Base-by-base conservation (phyloP, 202 grass and related monocot genomes). In the Sporobolus alterniflorus region DNA sequence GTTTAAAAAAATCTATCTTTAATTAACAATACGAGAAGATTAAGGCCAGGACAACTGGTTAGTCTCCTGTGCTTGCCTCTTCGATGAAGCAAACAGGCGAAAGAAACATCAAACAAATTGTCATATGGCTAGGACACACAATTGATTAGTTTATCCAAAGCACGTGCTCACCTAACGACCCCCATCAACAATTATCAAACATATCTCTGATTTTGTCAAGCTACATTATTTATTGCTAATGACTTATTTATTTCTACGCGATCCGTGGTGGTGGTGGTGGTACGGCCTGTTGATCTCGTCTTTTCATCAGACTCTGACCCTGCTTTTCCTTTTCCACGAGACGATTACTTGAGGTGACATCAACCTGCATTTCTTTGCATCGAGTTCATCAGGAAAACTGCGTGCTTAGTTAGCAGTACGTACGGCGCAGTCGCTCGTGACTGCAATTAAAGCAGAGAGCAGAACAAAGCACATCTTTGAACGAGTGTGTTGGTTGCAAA, bases 401-500 rank as follows among this genome's bases (percentile, higher is more conserved):
- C 71, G 62, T 69, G 75, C 61, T 11, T 50, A 65, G 65, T n/a
- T n/a, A n/a, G n/a, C n/a, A n/a, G n/a, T n/a, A 42, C 67, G 15
- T 18, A 29, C 49, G 54, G 14, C 8, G 26, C 20, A 56, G 41
- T 39, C 29, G 51, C 70, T 39, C 63, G 70, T 80, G 52, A 63
- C 62, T 55, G 69, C 76, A 63, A 69, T 69, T 69, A 80, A 89
- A 75, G 81, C 50, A 51, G 60, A 43, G 15, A 83, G 28, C 39
- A 21, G 71, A 61, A 22, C 61, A 39, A 88, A 74, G 72, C 66
- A 86, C 15, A 82, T 82, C 72, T 78, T 59, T 89, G 72, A 82
- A 64, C n/a, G 3, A 62, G n/a, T n/a, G 63, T 57, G 65, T 76
- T 89, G 20, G 66, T 72, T 77, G 82, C 82, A 73, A 89, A 86